Conservation (phyloP, 164 flowering plant species). For the grape (Vitis vinifera) region ASM3070453v1 NC_081806.1:20512501-20513000, state of each 20-base stretch:
- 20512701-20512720: constrained; percentile 8
- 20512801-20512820: constrained; percentile 1
- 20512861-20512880: not conserved
- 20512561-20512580: too few relatives aligned
- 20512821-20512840: constrained; percentile 11
- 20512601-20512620: too few relatives aligned
- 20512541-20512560: not conserved
- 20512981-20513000: constrained; percentile 1
- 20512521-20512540: not conserved
- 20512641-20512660: not conserved
- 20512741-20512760: not conserved
- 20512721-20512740: constrained; percentile 11
- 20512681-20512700: too few relatives aligned
- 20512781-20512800: constrained; percentile 9
- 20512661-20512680: not conserved
- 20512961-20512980: not conserved
- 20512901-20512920: not conserved
- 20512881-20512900: not conserved
- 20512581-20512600: too few relatives aligned
- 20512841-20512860: not conserved
- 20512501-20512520: too few relatives aligned
- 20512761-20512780: constrained; percentile 7
- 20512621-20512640: too few relatives aligned
- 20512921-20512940: not conserved
- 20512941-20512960: too few relatives aligned